A percentile compares a stretch with the other conserved stretches of the same genome.
Evolutionary conservation across 1,139 yeast species (phyloP).

Genomic region (Kurtzmaniella quercitrusa): DNA sequence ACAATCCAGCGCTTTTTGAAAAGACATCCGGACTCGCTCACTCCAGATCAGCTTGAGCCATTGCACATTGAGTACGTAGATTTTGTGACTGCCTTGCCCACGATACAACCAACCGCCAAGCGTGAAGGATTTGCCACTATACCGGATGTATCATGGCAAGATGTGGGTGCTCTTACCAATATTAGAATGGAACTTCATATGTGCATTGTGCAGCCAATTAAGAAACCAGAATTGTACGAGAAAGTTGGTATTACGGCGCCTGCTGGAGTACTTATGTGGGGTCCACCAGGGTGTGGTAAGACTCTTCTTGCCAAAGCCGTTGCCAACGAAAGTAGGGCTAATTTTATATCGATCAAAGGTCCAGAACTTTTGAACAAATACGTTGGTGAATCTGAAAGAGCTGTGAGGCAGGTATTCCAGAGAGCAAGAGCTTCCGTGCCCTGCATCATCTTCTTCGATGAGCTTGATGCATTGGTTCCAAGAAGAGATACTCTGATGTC

Average conservation of each 20-base stretch:
- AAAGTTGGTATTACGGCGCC: slow-evolving; percentile 96
- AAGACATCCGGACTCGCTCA: slow-evolving; percentile 76
- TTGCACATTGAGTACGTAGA: slow-evolving; percentile 75
- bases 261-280: slow-evolving; percentile 97
- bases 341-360: slow-evolving; percentile 91
- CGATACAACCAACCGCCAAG: slow-evolving; percentile 95
- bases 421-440: slow-evolving; percentile 95
- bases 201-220: slow-evolving; percentile 97
- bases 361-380: slow-evolving; percentile 92
- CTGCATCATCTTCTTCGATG: slow-evolving; percentile 94
- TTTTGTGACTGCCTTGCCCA: slow-evolving; percentile 80
- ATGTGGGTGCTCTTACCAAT: slow-evolving; percentile 82
- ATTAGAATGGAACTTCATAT: slow-evolving; percentile 89
- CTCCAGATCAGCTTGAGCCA: slow-evolving; percentile 69
- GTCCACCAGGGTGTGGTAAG: slow-evolving; percentile 99
- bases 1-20: slow-evolving; percentile 70
- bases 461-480: slow-evolving; percentile 93
- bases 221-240: slow-evolving; percentile 83
- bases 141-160: slow-evolving; percentile 95
- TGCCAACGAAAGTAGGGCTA: slow-evolving; percentile 94
- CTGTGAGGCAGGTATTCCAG: slow-evolving; percentile 90
- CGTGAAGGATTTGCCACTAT: slow-evolving; percentile 99
- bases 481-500: slow-evolving; percentile 83
- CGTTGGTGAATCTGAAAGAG: slow-evolving; percentile 95
- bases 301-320: slow-evolving; percentile 94